These are phyloP conservation scores for Phallus indusiatus DNA, from an alignment of 768 basidiomycete genomes.

Conservation along the genomic window DNA sequence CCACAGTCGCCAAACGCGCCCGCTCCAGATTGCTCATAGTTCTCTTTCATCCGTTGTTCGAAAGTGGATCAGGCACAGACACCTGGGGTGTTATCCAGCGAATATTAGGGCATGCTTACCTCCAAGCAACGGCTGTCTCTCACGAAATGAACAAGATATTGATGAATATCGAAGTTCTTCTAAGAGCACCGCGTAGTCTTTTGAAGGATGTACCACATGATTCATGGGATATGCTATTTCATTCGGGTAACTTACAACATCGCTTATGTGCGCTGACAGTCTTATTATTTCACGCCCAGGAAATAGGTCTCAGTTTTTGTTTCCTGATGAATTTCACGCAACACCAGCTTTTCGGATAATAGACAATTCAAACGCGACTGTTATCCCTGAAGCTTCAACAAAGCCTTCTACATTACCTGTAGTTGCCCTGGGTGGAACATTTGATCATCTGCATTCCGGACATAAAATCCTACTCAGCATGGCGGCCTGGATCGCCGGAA, in stretches of 20 bases:
- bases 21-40: constrained; percentile 1
- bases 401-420: constrained; percentile 34
- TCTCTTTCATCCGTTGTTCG: not conserved
- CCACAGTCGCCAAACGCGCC: not conserved
- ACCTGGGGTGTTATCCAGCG: constrained; percentile 63
- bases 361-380: not conserved
- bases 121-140: constrained; percentile 71
- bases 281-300: not conserved
- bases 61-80: constrained; percentile 18
- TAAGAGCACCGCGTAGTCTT: constrained; percentile 45
- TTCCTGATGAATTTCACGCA: not conserved
- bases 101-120: constrained; percentile 76
- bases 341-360: constrained; percentile 1
- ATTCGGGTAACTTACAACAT: not conserved
- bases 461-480: constrained; percentile 96
- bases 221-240: constrained; percentile 5
- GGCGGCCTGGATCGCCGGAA: constrained; percentile 69
- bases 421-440: constrained; percentile 88
- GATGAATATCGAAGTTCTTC: constrained; percentile 69
- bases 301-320: not conserved
- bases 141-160: constrained; percentile 58
- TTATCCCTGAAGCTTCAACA: not conserved
- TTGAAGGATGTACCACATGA: constrained; percentile 21
- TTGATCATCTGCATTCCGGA: constrained; percentile 95
- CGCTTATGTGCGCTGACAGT: not conserved